phyloP scores from a whole-genome alignment of 1,284 basidiomycete species.

The Papiliotrema flavescens region DNA sequence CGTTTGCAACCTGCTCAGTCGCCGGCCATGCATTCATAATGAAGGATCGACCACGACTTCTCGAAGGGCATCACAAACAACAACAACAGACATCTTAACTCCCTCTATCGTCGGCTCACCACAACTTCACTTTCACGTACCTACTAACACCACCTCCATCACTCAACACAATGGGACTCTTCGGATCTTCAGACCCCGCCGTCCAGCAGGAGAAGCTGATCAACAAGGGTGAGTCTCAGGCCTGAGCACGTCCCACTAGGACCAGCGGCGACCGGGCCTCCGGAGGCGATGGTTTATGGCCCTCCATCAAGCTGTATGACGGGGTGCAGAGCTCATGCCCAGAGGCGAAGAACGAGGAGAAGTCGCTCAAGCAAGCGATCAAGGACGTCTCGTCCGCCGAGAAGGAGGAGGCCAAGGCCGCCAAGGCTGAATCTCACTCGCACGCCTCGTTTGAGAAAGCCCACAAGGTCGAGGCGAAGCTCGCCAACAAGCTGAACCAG shows the following conservation, averaged over 20 bases:
- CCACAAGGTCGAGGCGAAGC: conserved; percentile 34
- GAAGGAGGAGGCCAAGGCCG: conserved; percentile 36
- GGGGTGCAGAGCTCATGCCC: not conserved
- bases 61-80: not conserved
- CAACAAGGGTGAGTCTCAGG: conserved; percentile 29
- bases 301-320: too few relatives aligned
- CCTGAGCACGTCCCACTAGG: too few relatives aligned
- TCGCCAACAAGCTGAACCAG: conserved; percentile 30
- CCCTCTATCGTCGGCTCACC: not conserved
- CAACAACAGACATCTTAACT: not conserved
- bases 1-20: too few relatives aligned
- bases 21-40: not conserved
- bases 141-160: not conserved
- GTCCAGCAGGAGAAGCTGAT: conserved; percentile 41
- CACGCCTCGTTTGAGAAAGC: conserved; percentile 34
- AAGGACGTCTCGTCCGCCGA: conserved; percentile 38
- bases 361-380: conserved; percentile 29
- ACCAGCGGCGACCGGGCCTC: too few relatives aligned
- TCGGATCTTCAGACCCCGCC: conserved; percentile 36
- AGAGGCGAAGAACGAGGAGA: conserved; percentile 32
- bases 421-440: conserved; percentile 25
- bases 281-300: too few relatives aligned
- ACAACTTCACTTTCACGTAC: not conserved
- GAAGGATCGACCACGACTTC: not conserved
- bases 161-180: conserved; percentile 37